Evolutionary conservation across 2,329 filamentous ascomycete genomes (phyloP).

Genomic region (Aspergillus pseudoglaucus): DNA sequence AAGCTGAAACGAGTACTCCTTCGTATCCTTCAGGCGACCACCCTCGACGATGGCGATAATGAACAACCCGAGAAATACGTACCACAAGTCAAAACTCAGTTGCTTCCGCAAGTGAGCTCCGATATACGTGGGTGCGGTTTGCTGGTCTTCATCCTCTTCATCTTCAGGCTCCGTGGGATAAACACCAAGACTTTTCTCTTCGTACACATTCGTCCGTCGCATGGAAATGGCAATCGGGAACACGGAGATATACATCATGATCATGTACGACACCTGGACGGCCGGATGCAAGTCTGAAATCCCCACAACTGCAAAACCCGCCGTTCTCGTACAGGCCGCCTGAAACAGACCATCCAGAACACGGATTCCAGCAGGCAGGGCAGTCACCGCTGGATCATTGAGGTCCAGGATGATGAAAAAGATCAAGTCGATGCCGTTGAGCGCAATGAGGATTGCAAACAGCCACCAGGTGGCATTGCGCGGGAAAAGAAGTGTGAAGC

Average conservation of each 20-base stretch:
- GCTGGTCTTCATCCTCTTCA: conserved; percentile 46
- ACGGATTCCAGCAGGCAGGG: conserved; percentile 64
- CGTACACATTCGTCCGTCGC: conserved; percentile 90
- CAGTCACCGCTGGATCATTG: conserved; percentile 61
- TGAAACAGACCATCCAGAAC: conserved; percentile 87
- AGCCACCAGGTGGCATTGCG: conserved; percentile 92
- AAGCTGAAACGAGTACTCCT: conserved; percentile 56
- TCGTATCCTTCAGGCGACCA: conserved; percentile 54
- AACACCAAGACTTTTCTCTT: conserved; percentile 63
- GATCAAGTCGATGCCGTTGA: conserved; percentile 80
- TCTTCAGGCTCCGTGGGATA: conserved; percentile 57
- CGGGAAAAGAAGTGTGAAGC: conserved; percentile 91
- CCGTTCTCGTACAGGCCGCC: conserved; percentile 80
- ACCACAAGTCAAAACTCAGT: conserved; percentile 96
- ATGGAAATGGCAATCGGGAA: conserved; percentile 95
- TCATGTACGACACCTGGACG: conserved; percentile 86
- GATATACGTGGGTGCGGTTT: conserved; percentile 70
- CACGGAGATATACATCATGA: conserved; percentile 99
- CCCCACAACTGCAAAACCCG: conserved; percentile 79
- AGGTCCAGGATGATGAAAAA: conserved; percentile 92
- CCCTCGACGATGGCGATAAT: conserved; percentile 88
- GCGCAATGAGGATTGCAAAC: conserved; percentile 71
- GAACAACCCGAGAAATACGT: conserved; percentile 88
- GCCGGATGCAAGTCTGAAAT: conserved; percentile 75
- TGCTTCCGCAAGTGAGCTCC: conserved; percentile 87